Evolutionary conservation across 2,329 filamentous ascomycete genomes (phyloP).

Genomic region (Aspergillus japonicus): DNA sequence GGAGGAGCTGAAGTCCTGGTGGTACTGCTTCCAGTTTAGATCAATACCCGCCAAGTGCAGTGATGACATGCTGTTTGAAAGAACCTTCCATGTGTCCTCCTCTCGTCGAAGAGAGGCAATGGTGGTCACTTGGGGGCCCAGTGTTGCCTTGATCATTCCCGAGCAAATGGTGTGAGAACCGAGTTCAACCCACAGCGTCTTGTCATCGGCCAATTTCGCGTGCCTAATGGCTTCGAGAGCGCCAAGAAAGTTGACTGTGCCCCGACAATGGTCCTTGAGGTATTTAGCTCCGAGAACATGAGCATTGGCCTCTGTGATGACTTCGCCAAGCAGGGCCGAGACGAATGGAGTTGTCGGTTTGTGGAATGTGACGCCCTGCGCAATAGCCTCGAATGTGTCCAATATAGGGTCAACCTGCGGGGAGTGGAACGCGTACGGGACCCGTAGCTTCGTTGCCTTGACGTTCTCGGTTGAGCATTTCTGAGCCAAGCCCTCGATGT

Average conservation of each 20-base stretch:
- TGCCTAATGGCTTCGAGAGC: constrained; percentile 36
- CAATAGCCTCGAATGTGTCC: constrained; percentile 38
- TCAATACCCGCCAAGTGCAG: constrained; percentile 42
- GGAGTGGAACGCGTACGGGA: constrained; percentile 50
- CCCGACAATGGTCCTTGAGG: constrained; percentile 42
- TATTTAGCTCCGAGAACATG: constrained; percentile 49
- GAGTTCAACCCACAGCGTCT: constrained; percentile 70
- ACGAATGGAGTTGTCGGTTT: constrained; percentile 44
- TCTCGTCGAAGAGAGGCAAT: constrained; percentile 42
- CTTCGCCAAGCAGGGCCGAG: constrained; percentile 47
- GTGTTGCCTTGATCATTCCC: constrained; percentile 53
- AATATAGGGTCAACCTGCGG: constrained; percentile 49
- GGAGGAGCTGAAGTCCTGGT: constrained; percentile 38
- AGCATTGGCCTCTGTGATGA: constrained; percentile 55
- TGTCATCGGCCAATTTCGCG: constrained; percentile 58
- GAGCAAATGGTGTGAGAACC: constrained; percentile 51
- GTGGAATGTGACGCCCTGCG: constrained; percentile 41
- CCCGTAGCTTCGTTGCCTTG: constrained; percentile 43
- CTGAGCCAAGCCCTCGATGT: constrained; percentile 39
- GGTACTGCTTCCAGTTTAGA: constrained; percentile 45
- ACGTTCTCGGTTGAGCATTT: constrained; percentile 37
- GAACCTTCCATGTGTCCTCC: constrained; percentile 45
- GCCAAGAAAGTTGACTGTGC: constrained; percentile 48
- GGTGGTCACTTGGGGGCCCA: constrained; percentile 58
- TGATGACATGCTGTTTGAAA: constrained; percentile 35